Evolutionary conservation across 352 stramenopile genomes (phyloP), one percentile per base, ranked within the genome.

Genomic region (Achlya hypogyna): DNA sequence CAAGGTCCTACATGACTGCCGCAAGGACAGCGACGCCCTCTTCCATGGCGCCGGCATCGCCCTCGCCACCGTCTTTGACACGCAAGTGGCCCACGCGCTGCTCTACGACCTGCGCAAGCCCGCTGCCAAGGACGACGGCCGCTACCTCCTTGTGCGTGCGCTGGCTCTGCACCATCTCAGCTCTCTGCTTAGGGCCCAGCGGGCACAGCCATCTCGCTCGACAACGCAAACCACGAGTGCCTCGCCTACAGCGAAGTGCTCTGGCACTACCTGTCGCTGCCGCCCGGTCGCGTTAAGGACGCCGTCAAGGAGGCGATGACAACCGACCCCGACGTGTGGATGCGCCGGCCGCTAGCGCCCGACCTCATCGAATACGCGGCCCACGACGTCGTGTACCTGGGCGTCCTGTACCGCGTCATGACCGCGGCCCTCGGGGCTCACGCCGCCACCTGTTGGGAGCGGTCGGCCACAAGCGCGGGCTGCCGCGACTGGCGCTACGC

Each of bases 1-100:
- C 23, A 64, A 64, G 23, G 54, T 64, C 35, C 14, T 64, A 38
- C 54, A 64, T 28, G 54, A 64, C 34, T 64, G 54, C 27, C 54
- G 54, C 12, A 64, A 64, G 22, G 54, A 64, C 40, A 64, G 54
- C 25, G 54, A 64, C 40, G 54, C 54, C 4, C 40, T 64, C 5
- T 51, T 52, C 23, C 54, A 64, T n/a, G 22, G 32, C 25, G 45
- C 47, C 25, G 54, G 54, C 20, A 64, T 64, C 35, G 16, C 38
- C 4, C 27, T 64, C 3, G 34, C 54, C 38, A 49, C 51, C 35
- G 54, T 64, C 20, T 64, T 64, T n/a, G 54, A 64, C 27, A 64
- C 54, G 5, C 54, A 64, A 38, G 54, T 52, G 5, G 54, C 20
- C 25, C 38, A 64, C 22, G 54, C 54, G 10, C 20, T 52, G 23